A percentile compares a stretch with the other conserved stretches of the same genome.
Evolutionary conservation across 2,329 filamentous ascomycete species (phyloP).

Genomic region (Ilyonectria mors-panacis): DNA sequence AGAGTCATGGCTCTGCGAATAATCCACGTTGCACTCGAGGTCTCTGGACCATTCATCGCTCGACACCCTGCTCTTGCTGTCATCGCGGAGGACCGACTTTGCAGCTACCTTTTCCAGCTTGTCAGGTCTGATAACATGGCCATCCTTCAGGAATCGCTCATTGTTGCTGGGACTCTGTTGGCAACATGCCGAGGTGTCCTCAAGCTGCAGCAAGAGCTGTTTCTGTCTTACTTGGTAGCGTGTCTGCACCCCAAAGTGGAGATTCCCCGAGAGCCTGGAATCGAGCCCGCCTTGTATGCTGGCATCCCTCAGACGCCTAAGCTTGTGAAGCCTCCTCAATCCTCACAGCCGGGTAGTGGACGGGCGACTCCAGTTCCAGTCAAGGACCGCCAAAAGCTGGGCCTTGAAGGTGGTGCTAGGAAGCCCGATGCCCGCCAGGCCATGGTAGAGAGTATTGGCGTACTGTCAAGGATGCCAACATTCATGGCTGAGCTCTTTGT

Average conservation of each 20-base stretch:
- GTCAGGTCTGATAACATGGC: conserved; percentile 97
- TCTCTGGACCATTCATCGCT: conserved; percentile 94
- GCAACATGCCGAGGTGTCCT: conserved; percentile 92
- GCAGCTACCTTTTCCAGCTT: conserved; percentile 94
- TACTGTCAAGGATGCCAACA: conserved; percentile 90
- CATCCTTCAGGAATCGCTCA: conserved; percentile 91
- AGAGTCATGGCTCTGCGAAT: conserved; percentile 97
- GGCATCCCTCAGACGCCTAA: conserved; percentile 94
- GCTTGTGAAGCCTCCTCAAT: conserved; percentile 78
- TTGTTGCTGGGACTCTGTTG: conserved; percentile 91
- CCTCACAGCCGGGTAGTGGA: conserved; percentile 83
- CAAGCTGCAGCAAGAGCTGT: conserved; percentile 97
- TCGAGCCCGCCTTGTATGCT: conserved; percentile 91
- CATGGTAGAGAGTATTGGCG: conserved; percentile 97
- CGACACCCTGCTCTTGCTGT: conserved; percentile 90
- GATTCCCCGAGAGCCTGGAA: conserved; percentile 90
- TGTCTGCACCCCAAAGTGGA: conserved; percentile 95
- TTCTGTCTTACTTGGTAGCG: conserved; percentile 92
- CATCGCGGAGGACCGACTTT: conserved; percentile 93
- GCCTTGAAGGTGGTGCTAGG: conserved; percentile 89
- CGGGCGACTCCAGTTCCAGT: conserved; percentile 91
- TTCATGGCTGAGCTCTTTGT: conserved; percentile 97
- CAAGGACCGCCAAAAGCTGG: conserved; percentile 92
- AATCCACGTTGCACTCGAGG: conserved; percentile 96
- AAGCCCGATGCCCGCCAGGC: conserved; percentile 97